A percentile compares a stretch with the other conserved stretches of the same genome.
Conservation (phyloP, 1,284 basidiomycete genomes). For the Moesziomyces antarcticus region DNA sequence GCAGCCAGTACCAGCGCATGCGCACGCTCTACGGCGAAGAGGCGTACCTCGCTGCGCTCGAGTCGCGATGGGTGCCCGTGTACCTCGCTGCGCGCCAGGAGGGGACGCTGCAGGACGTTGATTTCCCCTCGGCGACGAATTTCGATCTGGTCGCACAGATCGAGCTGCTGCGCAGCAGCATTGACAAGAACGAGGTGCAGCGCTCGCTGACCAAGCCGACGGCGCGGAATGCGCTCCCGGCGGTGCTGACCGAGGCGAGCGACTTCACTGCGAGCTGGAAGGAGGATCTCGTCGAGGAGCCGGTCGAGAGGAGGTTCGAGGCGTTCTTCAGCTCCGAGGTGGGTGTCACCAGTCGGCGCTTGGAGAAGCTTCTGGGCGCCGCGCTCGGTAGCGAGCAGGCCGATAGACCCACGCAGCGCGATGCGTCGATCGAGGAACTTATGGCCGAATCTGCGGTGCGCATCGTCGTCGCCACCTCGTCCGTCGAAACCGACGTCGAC, state of each 20-base stretch:
- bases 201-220: constrained; percentile 38
- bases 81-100: constrained; percentile 80
- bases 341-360: constrained; percentile 27
- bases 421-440: neutral
- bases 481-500: constrained; percentile 1
- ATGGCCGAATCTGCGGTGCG: constrained; percentile 45
- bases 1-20: constrained; percentile 73
- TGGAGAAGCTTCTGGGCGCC: constrained; percentile 25
- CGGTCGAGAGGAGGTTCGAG: constrained; percentile 20
- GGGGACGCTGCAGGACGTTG: constrained; percentile 76
- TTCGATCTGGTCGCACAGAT: constrained; percentile 80
- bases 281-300: constrained; percentile 25
- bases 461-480: constrained; percentile 16
- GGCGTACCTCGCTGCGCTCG: constrained; percentile 80
- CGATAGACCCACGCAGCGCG: neutral
- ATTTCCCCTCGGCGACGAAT: constrained; percentile 76
- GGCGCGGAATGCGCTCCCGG: constrained; percentile 33
- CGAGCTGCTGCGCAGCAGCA: constrained; percentile 79
- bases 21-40: constrained; percentile 76
- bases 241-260: constrained; percentile 7
- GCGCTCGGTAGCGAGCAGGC: constrained; percentile 12
- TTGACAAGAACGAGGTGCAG: constrained; percentile 78
- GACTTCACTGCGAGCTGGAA: constrained; percentile 46
- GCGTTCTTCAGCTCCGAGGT: constrained; percentile 21
- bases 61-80: constrained; percentile 81